A percentile compares a stretch with the other conserved stretches of the same genome.
Conservation (phyloP, 495 filamentous ascomycete genomes). For the Penicillium silybi region DNA sequence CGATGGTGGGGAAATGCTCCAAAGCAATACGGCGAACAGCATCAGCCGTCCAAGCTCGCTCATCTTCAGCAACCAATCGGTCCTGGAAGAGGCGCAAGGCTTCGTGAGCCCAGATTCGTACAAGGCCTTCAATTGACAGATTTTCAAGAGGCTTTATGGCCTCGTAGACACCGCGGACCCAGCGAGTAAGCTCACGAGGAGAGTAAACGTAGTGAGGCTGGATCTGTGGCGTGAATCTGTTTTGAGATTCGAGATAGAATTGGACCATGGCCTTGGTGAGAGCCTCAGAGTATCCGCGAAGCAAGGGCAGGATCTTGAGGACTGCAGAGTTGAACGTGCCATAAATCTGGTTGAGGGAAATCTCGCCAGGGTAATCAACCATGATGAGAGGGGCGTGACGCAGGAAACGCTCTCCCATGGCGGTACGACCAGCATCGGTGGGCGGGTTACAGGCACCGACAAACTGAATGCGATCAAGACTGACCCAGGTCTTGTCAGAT, state of each 20-base stretch:
- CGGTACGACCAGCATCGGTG: slow-evolving; percentile 95
- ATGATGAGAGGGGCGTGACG: slow-evolving; percentile 95
- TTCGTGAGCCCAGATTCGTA: slow-evolving; percentile 98
- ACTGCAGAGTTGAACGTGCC: slow-evolving; percentile 96
- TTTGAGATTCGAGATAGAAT: slow-evolving; percentile 91
- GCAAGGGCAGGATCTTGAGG: slow-evolving; percentile 90
- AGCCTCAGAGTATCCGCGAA: slow-evolving; percentile 91
- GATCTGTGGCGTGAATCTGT: slow-evolving; percentile 89
- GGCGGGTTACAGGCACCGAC: slow-evolving; percentile 98
- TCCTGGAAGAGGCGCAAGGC: slow-evolving; percentile 95
- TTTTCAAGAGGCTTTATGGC: slow-evolving; percentile 89
- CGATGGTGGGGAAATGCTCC: slow-evolving; percentile 89
- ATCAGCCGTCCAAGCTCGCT: slow-evolving; percentile 91
- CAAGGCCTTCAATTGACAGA: slow-evolving; percentile 82
- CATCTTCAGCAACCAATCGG: slow-evolving; percentile 87
- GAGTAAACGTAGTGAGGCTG: slow-evolving; percentile 99
- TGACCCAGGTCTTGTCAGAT: slow-evolving; percentile 96
- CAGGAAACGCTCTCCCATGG: slow-evolving; percentile 89
- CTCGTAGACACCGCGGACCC: slow-evolving; percentile 96
- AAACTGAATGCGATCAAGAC: slow-evolving; percentile 95
- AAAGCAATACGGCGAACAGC: slow-evolving; percentile 78
- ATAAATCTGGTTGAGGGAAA: slow-evolving; percentile 93
- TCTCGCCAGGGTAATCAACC: slow-evolving; percentile 97
- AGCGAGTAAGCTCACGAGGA: slow-evolving; percentile 93
- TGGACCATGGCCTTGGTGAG: slow-evolving; percentile 98